Conservation (phyloP, 2,329 filamentous ascomycete species). For the Clonostachys solani region DNA sequence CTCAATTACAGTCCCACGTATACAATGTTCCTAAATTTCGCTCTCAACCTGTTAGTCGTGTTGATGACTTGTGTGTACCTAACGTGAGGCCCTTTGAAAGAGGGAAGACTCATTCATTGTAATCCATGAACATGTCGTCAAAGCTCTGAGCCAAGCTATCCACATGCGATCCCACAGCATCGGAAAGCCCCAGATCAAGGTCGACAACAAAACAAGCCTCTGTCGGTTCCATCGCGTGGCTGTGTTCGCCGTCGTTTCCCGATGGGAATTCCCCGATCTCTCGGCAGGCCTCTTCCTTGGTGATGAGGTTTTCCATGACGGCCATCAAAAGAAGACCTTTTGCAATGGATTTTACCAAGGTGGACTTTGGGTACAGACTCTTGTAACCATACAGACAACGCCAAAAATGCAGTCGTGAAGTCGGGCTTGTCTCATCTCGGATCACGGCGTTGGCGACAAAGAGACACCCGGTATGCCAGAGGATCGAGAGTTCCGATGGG, state of each 20-base stretch:
- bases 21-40: too few species aligned
- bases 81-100: too few species aligned
- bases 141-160: constrained; percentile 5
- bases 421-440: neutral
- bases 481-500: neutral
- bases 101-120: neutral
- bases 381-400: constrained; percentile 3
- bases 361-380: constrained; percentile 2
- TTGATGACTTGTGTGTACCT: too few species aligned
- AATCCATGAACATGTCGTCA: constrained; percentile 7
- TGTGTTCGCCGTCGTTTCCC: neutral
- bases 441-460: constrained; percentile 4
- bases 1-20: too few species aligned
- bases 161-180: neutral
- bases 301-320: neutral
- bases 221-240: neutral
- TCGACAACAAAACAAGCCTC: constrained; percentile 4
- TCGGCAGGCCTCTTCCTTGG: constrained; percentile 2
- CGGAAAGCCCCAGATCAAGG: constrained; percentile 4
- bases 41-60: too few species aligned
- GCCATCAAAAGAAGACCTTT: constrained; percentile 6
- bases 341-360: constrained; percentile 1
- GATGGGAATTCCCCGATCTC: neutral
- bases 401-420: constrained; percentile 1
- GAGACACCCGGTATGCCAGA: constrained; percentile 7